phyloP scores from a whole-genome alignment of 2,329 filamentous ascomycete species.

The Gnomoniopsis sp. region DNA sequence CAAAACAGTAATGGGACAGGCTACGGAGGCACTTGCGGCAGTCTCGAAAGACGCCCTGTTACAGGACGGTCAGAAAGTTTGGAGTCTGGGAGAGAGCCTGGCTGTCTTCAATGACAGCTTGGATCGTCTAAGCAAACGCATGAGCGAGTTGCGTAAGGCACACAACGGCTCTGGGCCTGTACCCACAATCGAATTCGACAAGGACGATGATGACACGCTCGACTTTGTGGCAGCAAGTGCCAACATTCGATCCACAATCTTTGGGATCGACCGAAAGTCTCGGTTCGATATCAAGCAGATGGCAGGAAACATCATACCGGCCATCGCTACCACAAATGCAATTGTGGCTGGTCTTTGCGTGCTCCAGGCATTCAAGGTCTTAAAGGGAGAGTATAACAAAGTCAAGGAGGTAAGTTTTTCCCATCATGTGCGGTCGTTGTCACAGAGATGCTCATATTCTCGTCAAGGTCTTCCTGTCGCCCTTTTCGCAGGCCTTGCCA shows the following conservation, averaged over 20 bases:
- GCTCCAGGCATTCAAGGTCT: conserved; percentile 85
- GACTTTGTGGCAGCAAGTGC: conserved; percentile 91
- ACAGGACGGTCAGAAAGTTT: conserved; percentile 69
- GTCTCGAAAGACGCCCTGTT: conserved; percentile 48
- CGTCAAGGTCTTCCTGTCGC: conserved; percentile 71
- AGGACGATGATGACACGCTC: conserved; percentile 91
- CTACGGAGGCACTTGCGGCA: conserved; percentile 43
- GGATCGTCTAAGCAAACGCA: conserved; percentile 68
- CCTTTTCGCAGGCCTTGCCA: conserved; percentile 43
- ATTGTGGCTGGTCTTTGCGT: conserved; percentile 93
- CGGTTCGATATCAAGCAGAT: conserved; percentile 99
- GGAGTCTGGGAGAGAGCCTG: conserved; percentile 82
- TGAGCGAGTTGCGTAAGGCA: conserved; percentile 58
- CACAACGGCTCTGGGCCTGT: conserved; percentile 44
- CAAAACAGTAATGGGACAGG: conserved; percentile 53
- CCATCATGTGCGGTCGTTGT: conserved; percentile 1
- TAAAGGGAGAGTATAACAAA: conserved; percentile 66
- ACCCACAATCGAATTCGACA: conserved; percentile 83
- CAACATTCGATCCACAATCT: conserved; percentile 85
- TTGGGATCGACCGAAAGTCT: conserved; percentile 82
- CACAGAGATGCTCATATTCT: neutral
- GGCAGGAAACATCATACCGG: conserved; percentile 98
- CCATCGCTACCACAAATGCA: conserved; percentile 96
- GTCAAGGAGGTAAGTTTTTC: conserved; percentile 68
- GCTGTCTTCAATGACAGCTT: conserved; percentile 84